These are phyloP conservation scores for Trichoderma endophyticum DNA, from an alignment of 2,329 filamentous ascomycete species.

Conservation along the genomic window DNA sequence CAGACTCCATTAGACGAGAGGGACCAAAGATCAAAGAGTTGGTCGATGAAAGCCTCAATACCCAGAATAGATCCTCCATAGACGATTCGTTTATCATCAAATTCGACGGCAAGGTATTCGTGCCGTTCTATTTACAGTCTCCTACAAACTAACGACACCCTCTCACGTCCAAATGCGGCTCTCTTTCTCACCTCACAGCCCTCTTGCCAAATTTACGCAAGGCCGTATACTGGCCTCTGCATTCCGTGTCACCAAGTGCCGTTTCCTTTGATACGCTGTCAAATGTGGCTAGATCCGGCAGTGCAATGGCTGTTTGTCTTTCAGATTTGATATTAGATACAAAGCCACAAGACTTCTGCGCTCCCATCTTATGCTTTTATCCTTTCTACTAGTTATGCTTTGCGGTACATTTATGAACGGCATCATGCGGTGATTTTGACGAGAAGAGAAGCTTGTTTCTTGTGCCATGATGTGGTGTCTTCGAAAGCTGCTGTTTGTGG, in stretches of 20 bases:
- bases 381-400: background rate
- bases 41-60: background rate
- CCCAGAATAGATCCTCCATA: background rate
- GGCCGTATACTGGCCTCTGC: background rate
- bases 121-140: background rate
- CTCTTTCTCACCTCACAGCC: background rate
- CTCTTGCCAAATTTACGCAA: background rate
- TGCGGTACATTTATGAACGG: background rate
- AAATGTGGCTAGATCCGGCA: background rate
- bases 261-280: background rate
- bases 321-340: background rate
- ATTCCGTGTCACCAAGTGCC: background rate
- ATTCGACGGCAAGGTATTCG: background rate
- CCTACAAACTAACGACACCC: background rate
- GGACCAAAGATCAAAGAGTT: background rate
- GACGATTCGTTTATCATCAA: background rate
- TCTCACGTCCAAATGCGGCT: background rate
- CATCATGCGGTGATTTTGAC: background rate
- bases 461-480: background rate
- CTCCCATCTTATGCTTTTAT: background rate
- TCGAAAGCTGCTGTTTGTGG: background rate
- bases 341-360: background rate
- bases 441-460: background rate
- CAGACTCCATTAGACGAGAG: background rate
- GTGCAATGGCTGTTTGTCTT: background rate